Conservation (phyloP, 257 asterid species). For the Galeopsis tetrahit region DNA sequence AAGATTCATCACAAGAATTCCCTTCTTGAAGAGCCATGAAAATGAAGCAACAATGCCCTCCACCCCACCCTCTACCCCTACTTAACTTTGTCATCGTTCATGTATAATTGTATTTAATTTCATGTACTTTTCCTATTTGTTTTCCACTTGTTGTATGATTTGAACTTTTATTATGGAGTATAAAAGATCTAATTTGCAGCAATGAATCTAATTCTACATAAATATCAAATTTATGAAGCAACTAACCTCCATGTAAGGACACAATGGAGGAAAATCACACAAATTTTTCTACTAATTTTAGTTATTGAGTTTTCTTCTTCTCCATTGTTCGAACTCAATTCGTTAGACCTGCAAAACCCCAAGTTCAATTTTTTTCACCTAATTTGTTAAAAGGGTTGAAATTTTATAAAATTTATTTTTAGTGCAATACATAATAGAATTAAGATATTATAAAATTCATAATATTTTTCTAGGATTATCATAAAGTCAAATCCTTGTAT, state of each 20-base stretch:
- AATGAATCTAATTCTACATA: background rate
- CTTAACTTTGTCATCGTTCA: background rate
- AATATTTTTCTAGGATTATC: too few relatives aligned
- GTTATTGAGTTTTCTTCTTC: too few relatives aligned
- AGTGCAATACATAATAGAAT: too few relatives aligned
- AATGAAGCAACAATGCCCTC: background rate
- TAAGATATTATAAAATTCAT: too few relatives aligned
- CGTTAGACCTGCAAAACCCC: too few relatives aligned
- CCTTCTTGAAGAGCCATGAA: conserved; percentile 30
- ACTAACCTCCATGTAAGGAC: background rate
- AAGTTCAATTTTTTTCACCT: too few relatives aligned
- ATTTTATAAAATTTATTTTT: too few relatives aligned
- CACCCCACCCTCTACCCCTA: background rate
- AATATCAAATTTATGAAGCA: background rate
- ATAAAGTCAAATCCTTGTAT: too few relatives aligned
- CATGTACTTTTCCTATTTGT: background rate
- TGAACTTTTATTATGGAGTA: background rate
- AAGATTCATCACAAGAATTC: conserved; percentile 17
- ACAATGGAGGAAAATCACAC: background rate
- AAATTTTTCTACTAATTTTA: too few relatives aligned
- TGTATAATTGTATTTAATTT: conserved; percentile 8
- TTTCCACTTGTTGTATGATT: background rate
- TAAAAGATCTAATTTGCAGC: conserved; percentile 14
- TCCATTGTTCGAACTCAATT: too few relatives aligned
- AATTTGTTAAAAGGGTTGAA: too few relatives aligned